Evolutionary conservation across 805 yeast genomes (phyloP).

Genomic region (Blastobotrys peoriensis): DNA sequence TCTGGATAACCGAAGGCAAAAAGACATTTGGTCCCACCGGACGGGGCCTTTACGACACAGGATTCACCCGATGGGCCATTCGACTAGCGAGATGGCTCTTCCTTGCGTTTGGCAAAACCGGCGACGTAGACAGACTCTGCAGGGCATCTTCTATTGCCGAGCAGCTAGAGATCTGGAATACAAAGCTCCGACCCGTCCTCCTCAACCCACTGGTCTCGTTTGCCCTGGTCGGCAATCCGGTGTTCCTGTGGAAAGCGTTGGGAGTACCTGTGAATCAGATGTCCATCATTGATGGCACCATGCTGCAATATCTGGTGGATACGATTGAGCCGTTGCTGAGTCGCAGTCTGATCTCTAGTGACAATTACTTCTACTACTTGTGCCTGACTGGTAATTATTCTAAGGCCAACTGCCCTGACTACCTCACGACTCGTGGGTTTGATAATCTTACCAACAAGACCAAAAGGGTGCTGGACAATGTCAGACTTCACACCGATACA

Average conservation of each 20-base stretch:
- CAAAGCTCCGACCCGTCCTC: conserved; percentile 58
- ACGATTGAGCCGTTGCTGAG: conserved; percentile 71
- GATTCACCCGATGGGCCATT: conserved; percentile 82
- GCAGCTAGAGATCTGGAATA: conserved; percentile 60
- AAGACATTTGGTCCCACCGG: conserved; percentile 50
- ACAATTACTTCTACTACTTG: conserved; percentile 75
- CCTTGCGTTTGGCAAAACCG: conserved; percentile 42
- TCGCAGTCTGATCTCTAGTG: conserved; percentile 56
- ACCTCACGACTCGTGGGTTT: conserved; percentile 56
- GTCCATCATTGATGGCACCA: conserved; percentile 67
- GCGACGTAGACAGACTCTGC: conserved; percentile 51
- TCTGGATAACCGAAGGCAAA: conserved; percentile 63
- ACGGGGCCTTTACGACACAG: conserved; percentile 64
- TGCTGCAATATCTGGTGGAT: conserved; percentile 64
- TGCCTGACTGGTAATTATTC: conserved; percentile 57
- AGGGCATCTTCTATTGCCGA: conserved; percentile 50
- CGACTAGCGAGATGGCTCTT: conserved; percentile 60
- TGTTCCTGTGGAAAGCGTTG: conserved; percentile 82
- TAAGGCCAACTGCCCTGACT: conserved; percentile 66
- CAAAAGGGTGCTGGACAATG: conserved; percentile 54
- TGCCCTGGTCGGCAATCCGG: conserved; percentile 68
- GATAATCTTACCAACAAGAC: conserved; percentile 38
- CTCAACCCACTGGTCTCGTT: conserved; percentile 65
- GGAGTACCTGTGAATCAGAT: conserved; percentile 90
- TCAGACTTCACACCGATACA: conserved; percentile 75